Conservation (phyloP, 441 rosid genomes). For the Populus hybrid region DNA sequence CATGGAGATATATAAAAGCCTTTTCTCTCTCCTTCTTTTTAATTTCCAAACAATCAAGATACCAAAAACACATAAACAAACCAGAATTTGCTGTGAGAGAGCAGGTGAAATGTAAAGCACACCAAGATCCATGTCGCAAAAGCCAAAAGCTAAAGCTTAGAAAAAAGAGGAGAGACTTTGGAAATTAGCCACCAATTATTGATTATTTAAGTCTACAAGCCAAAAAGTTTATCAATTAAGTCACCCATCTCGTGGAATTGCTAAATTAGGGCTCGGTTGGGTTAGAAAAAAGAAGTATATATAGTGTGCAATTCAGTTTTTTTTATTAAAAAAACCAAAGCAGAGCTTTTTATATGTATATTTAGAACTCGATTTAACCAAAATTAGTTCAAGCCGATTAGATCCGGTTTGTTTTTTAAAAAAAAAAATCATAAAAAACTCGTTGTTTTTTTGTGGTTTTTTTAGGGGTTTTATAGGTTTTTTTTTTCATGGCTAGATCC, state of each 20-base stretch:
- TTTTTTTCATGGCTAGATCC: no score
- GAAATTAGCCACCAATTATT: no score
- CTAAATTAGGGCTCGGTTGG: neutral
- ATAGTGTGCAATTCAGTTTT: no score
- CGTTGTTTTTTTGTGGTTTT: no score
- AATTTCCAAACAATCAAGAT: neutral
- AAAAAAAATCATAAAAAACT: no score
- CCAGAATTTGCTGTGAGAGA: neutral
- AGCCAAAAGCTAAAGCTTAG: constrained; percentile 3
- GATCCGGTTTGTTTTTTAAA: rapidly evolving
- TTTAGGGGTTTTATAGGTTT: rapidly evolving
- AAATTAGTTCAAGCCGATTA: no score
- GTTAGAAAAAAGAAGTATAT: no score
- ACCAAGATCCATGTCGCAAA: neutral
- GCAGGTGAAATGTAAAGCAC: constrained; percentile 22
- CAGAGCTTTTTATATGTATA: no score
- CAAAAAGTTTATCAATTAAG: neutral
- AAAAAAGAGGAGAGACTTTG: neutral
- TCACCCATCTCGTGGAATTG: neutral
- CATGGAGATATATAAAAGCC: neutral
- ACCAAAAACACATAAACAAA: neutral
- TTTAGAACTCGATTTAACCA: rapidly evolving
- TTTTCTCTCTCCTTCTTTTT: neutral
- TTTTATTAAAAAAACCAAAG: no score
- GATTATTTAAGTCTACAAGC: neutral